Evolutionary conservation across 2,329 filamentous ascomycete species (phyloP).

Genomic region (Curvularia lunata): DNA sequence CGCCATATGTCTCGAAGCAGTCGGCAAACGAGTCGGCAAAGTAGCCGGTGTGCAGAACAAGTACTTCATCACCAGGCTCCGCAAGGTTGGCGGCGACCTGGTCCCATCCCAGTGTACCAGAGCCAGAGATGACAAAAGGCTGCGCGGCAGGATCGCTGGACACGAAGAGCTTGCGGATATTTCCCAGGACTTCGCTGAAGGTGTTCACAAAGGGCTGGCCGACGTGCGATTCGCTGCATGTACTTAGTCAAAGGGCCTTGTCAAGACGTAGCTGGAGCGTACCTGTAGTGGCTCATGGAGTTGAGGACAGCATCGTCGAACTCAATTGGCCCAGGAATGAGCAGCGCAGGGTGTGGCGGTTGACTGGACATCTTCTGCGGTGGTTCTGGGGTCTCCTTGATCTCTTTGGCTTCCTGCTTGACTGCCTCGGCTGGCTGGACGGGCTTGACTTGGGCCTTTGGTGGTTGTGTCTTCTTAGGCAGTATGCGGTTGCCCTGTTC

Average conservation of each 20-base stretch:
- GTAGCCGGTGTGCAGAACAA: constrained; percentile 96
- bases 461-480: constrained; percentile 16
- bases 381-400: constrained; percentile 23
- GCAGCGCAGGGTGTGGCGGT: constrained; percentile 71
- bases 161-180: constrained; percentile 94
- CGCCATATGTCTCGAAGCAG: constrained; percentile 90
- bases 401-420: constrained; percentile 5
- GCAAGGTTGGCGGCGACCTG: constrained; percentile 91
- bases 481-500: constrained; percentile 54
- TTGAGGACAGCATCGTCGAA: constrained; percentile 96
- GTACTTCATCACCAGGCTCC: constrained; percentile 85
- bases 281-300: constrained; percentile 95
- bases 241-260: constrained; percentile 6
- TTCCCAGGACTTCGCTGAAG: constrained; percentile 87
- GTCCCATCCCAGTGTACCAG: constrained; percentile 96
- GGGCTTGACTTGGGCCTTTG: constrained; percentile 6
- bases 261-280: constrained; percentile 19
- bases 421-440: constrained; percentile 9
- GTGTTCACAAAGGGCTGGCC: constrained; percentile 84
- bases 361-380: constrained; percentile 61
- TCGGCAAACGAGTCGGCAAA: constrained; percentile 95
- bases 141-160: constrained; percentile 81
- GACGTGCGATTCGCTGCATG: constrained; percentile 85
- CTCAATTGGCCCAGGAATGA: constrained; percentile 97
- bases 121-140: constrained; percentile 91